phyloP scores from a whole-genome alignment of 2,329 filamentous ascomycete genomes.

The Teratosphaeriaceae sp. region DNA sequence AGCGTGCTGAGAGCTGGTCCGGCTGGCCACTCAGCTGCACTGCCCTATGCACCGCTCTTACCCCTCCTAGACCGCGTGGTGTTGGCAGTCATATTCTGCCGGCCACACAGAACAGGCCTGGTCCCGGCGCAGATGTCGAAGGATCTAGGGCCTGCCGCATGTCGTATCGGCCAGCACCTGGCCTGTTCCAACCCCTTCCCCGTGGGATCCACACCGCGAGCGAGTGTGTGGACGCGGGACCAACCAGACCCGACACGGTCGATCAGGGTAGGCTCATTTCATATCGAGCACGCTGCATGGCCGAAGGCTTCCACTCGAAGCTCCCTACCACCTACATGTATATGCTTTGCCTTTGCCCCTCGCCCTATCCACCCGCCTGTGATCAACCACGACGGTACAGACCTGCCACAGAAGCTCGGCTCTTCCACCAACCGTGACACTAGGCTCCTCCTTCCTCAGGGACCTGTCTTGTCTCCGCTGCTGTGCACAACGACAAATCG shows the following conservation, averaged over 20 bases:
- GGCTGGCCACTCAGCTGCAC: not conserved
- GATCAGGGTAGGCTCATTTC: slow-evolving; percentile 1
- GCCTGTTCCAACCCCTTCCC: not conserved
- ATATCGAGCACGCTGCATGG: not conserved
- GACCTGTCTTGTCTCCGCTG: too few species aligned
- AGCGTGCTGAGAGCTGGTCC: not conserved
- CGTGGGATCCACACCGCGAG: not conserved
- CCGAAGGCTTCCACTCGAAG: not conserved
- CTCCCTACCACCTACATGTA: not conserved
- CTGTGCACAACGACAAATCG: not conserved
- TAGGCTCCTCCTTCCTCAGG: too few species aligned
- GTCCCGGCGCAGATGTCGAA: not conserved
- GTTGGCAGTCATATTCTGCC: not conserved
- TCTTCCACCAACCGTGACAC: too few species aligned
- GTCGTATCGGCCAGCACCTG: not conserved
- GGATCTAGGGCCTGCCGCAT: slow-evolving; percentile 2
- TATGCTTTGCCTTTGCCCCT: not conserved
- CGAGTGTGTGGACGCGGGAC: not conserved
- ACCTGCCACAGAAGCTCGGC: too few species aligned
- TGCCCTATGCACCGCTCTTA: not conserved
- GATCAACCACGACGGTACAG: too few species aligned
- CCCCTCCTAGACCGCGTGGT: not conserved
- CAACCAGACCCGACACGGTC: not conserved
- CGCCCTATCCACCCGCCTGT: too few species aligned
- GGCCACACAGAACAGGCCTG: not conserved